Evolutionary conservation across 2,329 filamentous ascomycete species (phyloP), one percentile per base, ranked within the genome.

Genomic region (Paracoccidioides brasiliensis): DNA sequence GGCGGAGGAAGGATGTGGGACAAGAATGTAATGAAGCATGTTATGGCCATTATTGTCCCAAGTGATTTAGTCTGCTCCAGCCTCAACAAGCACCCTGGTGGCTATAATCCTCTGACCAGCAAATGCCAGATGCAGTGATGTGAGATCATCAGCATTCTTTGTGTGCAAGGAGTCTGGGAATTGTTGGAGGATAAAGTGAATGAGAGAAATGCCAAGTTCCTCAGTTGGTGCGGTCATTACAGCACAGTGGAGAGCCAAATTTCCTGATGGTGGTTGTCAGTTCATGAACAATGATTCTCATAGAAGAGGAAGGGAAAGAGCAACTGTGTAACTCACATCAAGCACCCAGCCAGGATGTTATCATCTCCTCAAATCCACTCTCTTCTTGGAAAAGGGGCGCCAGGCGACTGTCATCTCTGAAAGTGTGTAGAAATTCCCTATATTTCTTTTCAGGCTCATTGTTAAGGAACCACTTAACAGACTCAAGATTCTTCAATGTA

Each of bases 391-490:
- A 77, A 4, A 93, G 72, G 56, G 80, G 79, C 62, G 81, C 78
- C 50, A 91, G 69, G 42, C 80, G 76, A 53, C 77, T 69, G 59
- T 91, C 83, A 30, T 82, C 74, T 57, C 75, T 75, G 55, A 86
- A 79, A 1, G 73, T 67, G 60, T 82, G 78, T 0, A 82, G 77
- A 64, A 90, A 93, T 48, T 88, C 80, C 32, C 77, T 69, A 64
- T 93, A 93, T 54, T 80, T 75, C 33, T 82, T 76, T 61, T 80
- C 70, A 0, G 88, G 86, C 0, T 80, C 78, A 58, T 88, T 85
- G 56, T 85, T 83, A 55, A 89, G 69, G 66, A 91, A 88, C 81
- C 86, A 94, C 64, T 93, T 83, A 0, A 88, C 80, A 15, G 78
- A 78, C 42, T 84, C 79, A n/a, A 91, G 66, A 22, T 75, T 84